Conservation (phyloP, 305 asterid genomes). For the Caryopteris hybrid region DNA sequence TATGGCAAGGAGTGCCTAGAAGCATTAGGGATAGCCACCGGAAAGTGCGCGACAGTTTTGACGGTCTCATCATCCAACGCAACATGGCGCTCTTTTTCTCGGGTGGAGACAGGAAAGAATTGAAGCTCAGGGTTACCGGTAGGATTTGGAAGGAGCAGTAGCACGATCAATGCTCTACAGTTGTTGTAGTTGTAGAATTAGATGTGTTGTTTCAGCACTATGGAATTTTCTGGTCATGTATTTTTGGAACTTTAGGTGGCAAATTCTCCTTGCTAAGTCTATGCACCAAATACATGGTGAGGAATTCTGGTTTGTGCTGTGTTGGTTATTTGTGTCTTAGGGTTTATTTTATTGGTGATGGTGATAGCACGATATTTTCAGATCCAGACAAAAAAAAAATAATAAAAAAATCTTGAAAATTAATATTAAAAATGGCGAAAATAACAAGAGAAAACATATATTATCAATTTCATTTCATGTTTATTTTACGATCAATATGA, state of each 20-base stretch:
- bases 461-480: too few relatives aligned
- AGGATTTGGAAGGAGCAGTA: conserved; percentile 57
- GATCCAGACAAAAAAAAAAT: too few relatives aligned
- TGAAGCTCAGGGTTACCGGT: conserved; percentile 51
- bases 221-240: conserved; percentile 14
- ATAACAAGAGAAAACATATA: too few relatives aligned
- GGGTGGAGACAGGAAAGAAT: conserved; percentile 46
- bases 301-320: conserved; percentile 1
- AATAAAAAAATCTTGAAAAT: too few relatives aligned
- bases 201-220: conserved; percentile 2
- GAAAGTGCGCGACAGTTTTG: conserved; percentile 64
- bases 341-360: neutral
- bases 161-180: neutral
- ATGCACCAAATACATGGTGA: conserved; percentile 5
- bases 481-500: too few relatives aligned
- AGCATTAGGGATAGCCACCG: conserved; percentile 67
- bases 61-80: conserved; percentile 52
- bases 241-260: conserved; percentile 4
- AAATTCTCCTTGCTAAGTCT: conserved; percentile 21
- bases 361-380: too few relatives aligned
- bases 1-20: conserved; percentile 75
- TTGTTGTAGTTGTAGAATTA: conserved; percentile 11
- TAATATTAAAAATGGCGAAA: too few relatives aligned
- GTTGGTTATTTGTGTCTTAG: conserved; percentile 7
- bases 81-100: conserved; percentile 48